Conservation (phyloP, 441 rosid genomes). For the Pelargonium myrrhifolium region DNA sequence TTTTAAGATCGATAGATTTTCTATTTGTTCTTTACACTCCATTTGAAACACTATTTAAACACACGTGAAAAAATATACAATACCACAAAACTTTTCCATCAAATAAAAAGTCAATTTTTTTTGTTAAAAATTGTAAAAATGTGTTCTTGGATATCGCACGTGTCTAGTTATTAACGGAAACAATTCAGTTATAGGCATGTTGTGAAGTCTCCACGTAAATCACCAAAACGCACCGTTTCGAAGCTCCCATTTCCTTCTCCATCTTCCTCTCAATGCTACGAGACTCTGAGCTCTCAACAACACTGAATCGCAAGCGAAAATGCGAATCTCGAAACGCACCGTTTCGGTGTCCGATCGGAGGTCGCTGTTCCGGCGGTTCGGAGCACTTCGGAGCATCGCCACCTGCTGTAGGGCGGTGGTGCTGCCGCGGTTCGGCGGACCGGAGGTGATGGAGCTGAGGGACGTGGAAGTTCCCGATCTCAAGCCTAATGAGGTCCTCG, state of each 20-base stretch:
- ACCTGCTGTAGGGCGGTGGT: conserved; percentile 78
- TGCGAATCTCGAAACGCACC: conserved; percentile 2
- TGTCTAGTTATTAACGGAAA: no score
- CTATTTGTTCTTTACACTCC: no score
- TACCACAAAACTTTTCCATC: no score
- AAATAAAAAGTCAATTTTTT: no score
- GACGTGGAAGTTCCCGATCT: conserved; percentile 71
- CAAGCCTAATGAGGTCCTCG: conserved; percentile 69
- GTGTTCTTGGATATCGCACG: no score
- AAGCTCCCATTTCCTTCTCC: background rate
- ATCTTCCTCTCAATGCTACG: background rate
- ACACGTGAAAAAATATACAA: no score
- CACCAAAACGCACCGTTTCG: conserved; percentile 1
- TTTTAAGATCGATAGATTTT: no score
- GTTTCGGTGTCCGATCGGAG: background rate
- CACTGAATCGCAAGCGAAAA: background rate
- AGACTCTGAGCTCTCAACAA: background rate
- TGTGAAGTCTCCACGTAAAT: conserved; percentile 1
- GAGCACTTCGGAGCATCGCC: conserved; percentile 28
- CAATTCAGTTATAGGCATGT: background rate
- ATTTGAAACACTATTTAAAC: no score
- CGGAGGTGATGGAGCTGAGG: conserved; percentile 77
- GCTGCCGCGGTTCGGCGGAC: conserved; percentile 88
- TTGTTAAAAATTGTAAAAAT: no score
- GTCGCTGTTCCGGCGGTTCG: background rate